A percentile compares a stretch with the other conserved stretches of the same genome.
Evolutionary conservation across 2,329 filamentous ascomycete species (phyloP).

Genomic region (Cercospora sp.): DNA sequence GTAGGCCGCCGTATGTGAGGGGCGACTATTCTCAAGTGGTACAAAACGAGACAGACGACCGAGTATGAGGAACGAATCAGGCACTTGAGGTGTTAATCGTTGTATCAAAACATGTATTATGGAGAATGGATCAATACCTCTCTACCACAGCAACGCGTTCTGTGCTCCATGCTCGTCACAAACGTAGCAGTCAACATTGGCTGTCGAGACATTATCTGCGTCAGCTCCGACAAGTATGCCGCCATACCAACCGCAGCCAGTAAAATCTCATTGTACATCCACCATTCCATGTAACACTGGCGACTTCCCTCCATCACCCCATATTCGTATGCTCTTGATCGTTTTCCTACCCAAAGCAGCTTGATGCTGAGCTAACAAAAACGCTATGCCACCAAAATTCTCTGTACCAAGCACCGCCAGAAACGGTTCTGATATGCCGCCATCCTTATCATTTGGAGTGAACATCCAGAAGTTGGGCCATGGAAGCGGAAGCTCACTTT

Average conservation of each 20-base stretch:
- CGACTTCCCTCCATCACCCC: conserved; percentile 3
- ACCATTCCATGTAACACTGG: conserved; percentile 12
- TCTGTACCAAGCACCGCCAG: conserved; percentile 3
- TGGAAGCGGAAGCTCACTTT: background rate
- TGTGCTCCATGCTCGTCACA: background rate
- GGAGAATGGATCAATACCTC: background rate
- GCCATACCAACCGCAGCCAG: background rate
- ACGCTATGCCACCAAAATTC: conserved; percentile 11
- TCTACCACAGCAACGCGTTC: background rate
- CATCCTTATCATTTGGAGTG: background rate
- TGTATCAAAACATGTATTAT: background rate
- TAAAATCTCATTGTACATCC: background rate
- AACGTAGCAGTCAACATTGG: background rate
- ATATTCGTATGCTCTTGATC: conserved; percentile 8
- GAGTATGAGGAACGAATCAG: background rate
- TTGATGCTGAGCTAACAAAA: conserved; percentile 12
- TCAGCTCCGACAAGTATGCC: background rate
- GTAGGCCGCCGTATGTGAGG: conserved; percentile 37
- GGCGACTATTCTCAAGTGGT: conserved; percentile 29
- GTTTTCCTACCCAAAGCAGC: background rate
- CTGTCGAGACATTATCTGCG: background rate
- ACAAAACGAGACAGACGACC: conserved; percentile 35
- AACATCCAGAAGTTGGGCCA: conserved; percentile 14
- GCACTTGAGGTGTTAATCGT: background rate
- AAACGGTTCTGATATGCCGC: background rate